Evolutionary conservation across 306 rosid species (phyloP).

Genomic region (Rosa chinensis): DNA sequence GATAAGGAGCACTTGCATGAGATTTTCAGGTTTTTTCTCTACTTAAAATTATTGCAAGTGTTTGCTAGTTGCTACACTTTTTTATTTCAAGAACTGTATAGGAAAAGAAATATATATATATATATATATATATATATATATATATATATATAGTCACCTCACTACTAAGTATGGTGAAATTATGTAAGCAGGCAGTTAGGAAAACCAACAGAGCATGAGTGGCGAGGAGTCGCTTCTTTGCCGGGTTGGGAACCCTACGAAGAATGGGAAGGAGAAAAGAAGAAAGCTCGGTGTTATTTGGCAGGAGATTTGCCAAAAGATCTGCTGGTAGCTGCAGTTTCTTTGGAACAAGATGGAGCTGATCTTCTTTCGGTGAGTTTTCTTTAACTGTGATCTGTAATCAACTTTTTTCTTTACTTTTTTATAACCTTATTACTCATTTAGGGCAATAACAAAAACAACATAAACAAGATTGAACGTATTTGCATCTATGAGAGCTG

Average conservation of each 20-base stretch:
- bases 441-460: no score
- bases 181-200: background rate
- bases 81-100: no score
- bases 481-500: no score
- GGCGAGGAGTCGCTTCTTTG: background rate
- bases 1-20: background rate
- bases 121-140: no score
- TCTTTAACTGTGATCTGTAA: background rate
- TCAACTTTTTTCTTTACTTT: no score
- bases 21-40: background rate
- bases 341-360: background rate
- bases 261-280: background rate
- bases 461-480: no score
- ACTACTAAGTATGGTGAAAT: background rate
- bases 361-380: background rate
- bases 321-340: background rate
- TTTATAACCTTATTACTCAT: no score
- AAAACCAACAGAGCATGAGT: background rate
- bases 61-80: background rate
- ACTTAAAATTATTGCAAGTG: background rate
- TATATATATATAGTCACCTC: no score
- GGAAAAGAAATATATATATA: background rate
- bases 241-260: background rate
- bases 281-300: background rate
- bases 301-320: background rate